Evolutionary conservation across 441 rosid genomes (phyloP).

Genomic region (Populus hybrid): DNA sequence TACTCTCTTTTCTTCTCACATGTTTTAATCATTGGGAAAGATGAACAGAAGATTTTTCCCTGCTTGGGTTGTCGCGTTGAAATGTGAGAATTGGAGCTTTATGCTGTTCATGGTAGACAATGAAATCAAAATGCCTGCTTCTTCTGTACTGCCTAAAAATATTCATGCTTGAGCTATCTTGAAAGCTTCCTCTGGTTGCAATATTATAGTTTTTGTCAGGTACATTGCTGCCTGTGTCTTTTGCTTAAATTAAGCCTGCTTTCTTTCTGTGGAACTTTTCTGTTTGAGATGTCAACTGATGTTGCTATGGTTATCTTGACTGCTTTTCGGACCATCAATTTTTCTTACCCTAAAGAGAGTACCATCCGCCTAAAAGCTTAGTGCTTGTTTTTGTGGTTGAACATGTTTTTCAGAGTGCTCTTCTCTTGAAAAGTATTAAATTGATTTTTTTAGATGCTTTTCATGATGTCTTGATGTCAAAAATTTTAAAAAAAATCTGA

Average conservation of each 20-base stretch:
- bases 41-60: neutral
- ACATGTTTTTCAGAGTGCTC: no score
- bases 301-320: neutral
- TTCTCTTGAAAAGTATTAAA: no score
- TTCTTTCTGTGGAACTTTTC: neutral
- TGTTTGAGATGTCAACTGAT: neutral
- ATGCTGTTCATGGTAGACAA: neutral
- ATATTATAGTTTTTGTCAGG: neutral
- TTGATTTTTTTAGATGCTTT: no score
- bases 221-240: neutral
- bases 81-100: slow-evolving; percentile 1
- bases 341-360: no score
- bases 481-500: no score
- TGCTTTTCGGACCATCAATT: neutral
- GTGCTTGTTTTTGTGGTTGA: no score
- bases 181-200: neutral
- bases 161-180: neutral
- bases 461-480: no score
- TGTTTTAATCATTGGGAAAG: slow-evolving; percentile 3
- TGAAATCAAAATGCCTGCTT: neutral
- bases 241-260: neutral
- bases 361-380: no score
- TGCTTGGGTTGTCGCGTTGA: neutral
- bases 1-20: neutral
- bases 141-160: neutral